Evolutionary conservation across 2,329 filamentous ascomycete species (phyloP).

Genomic region (Microascus cirrosus): DNA sequence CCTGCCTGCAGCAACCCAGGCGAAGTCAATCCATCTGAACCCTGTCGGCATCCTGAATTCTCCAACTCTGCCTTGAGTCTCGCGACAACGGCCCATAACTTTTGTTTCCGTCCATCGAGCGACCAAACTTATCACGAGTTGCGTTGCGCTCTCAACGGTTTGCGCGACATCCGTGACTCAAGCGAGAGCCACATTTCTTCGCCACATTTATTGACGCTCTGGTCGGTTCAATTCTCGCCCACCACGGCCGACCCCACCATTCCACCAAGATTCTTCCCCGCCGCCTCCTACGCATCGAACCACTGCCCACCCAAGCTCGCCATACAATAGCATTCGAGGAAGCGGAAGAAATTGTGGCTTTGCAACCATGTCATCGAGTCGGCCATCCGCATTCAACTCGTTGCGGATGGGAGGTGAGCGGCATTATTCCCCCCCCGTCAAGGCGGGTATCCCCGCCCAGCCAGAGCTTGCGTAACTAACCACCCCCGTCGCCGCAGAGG

Average conservation of each 20-base stretch:
- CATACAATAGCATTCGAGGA: background rate
- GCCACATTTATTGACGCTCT: background rate
- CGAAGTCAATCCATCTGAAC: background rate
- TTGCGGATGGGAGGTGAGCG: slow-evolving; percentile 94
- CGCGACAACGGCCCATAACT: background rate
- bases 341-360: background rate
- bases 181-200: background rate
- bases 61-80: background rate
- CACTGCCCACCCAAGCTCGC: background rate
- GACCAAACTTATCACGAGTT: background rate
- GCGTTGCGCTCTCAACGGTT: background rate
- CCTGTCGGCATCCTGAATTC: background rate
- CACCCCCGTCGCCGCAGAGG: slow-evolving; percentile 47
- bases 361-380: slow-evolving; percentile 70
- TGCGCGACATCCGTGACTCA: background rate
- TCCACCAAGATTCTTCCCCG: background rate
- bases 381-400: slow-evolving; percentile 76
- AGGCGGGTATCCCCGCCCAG: background rate
- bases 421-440: slow-evolving; percentile 5
- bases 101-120: background rate
- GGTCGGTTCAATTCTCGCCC: background rate
- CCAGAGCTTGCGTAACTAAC: slow-evolving; percentile 13
- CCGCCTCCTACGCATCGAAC: background rate
- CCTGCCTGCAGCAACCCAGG: background rate
- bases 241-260: background rate